A percentile compares a stretch with the other conserved stretches of the same genome.
Conservation (phyloP, 805 yeast genomes). For the Dipodascus geniculatus region DNA sequence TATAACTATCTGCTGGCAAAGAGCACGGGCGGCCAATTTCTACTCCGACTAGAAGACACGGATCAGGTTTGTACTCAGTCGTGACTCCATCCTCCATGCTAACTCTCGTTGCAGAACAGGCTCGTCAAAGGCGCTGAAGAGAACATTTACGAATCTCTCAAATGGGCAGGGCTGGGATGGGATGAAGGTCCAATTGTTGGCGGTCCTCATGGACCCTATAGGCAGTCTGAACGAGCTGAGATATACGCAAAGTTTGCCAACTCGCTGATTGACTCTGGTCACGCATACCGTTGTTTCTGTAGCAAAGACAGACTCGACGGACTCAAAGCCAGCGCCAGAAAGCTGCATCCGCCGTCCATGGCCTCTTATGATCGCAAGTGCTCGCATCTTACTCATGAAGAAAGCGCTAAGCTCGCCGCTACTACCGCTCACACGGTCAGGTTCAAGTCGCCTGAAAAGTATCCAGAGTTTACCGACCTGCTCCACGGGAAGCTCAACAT, state of each 20-base stretch:
- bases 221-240: slow-evolving; percentile 67
- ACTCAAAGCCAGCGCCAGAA: slow-evolving; percentile 61
- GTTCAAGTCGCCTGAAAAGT: slow-evolving; percentile 61
- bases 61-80: slow-evolving; percentile 40
- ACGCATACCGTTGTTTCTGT: slow-evolving; percentile 83
- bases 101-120: slow-evolving; percentile 31
- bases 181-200: slow-evolving; percentile 75
- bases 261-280: slow-evolving; percentile 44
- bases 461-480: slow-evolving; percentile 58
- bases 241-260: slow-evolving; percentile 56
- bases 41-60: slow-evolving; percentile 84
- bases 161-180: slow-evolving; percentile 62
- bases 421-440: slow-evolving; percentile 45
- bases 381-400: slow-evolving; percentile 31
- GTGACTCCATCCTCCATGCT: no score
- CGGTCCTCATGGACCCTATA: slow-evolving; percentile 58
- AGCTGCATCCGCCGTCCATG: slow-evolving; percentile 75
- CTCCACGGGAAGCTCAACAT: slow-evolving; percentile 67
- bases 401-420: slow-evolving; percentile 26
- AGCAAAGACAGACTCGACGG: slow-evolving; percentile 61
- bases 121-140: slow-evolving; percentile 73
- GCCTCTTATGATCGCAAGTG: slow-evolving; percentile 89
- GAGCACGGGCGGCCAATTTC: slow-evolving; percentile 66
- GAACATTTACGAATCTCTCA: slow-evolving; percentile 59
- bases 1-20: slow-evolving; percentile 78